Evolutionary conservation across 352 stramenopile genomes (phyloP), one percentile per base, ranked within the genome.

Genomic region (Pilasporangium apinafurcum): DNA sequence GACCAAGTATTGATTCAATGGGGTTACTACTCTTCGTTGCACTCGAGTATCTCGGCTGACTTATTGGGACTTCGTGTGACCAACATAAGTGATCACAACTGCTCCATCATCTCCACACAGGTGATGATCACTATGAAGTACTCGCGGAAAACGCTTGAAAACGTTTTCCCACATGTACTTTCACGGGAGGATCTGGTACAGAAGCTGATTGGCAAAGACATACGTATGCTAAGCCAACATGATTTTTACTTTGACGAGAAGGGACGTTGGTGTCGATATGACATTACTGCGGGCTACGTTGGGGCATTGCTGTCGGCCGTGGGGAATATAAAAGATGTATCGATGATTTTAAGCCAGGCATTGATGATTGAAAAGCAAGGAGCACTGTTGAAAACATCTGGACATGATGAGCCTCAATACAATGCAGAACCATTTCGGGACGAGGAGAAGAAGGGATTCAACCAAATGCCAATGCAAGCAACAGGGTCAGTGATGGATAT

Each of bases 121-220:
- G 47, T 37, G 14, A 47, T 34, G 16, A 37, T 53, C 30, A 47
- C 31, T 17, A 31, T 53, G 17, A 46, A 48, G 8, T 28, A 41
- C 29, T 37, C 46, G 37, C 47, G 47, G 24, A 25, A 37, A 31
- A 53, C 47, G 30, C 37, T 74, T 31, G 48, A 67, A 35, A 48
- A 58, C 44, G 31, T 74, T 10, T 74, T 69, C 36, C 63, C 63
- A 2, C 56, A 68, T 31, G 47, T 70, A 7, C 34, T 74, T 8
- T 39, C 48, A 44, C 58, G 70, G 38, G 55, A 67, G 37, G 28
- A 18, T 36, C 48, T 74, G 1, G 59, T 74, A 37, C 56, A 74
- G 35, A 51, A 55, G 42, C 49, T 74, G 33, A 53, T 74, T 20
- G 63, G 63, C 7, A 48, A 44, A 5, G 56, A 68, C n/a, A 30